Base-by-base conservation (phyloP, 768 basidiomycete genomes). In the Neoboletus brunneissimus region DNA sequence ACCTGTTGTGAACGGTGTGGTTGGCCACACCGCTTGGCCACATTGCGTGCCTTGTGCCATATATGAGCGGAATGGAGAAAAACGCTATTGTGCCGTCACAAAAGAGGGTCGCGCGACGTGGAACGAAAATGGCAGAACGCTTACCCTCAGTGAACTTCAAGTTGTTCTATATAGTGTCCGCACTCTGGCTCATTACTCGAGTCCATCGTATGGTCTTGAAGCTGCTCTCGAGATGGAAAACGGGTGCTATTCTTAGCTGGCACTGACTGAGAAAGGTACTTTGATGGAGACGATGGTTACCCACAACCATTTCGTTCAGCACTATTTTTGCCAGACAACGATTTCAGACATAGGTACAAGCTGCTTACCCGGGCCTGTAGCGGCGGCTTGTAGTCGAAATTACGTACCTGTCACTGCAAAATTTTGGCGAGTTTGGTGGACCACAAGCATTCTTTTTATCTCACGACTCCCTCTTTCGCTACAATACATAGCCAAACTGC, bases 31-130 rank as follows among this genome's bases (percentile, higher is more conserved):
- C 25, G 51, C 53, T 49, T 54, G 29, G 29, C 29, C 29, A 29
- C 29, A 29, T 49, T 27, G 45, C 53, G 48, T 54, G 53, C 67
- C 51, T 58, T 65, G 62, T 62, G 58, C 51, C 48, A 51, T 63
- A 48, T 22, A 40, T 11, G 37, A n/a, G 25, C 27, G 16, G 27
- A 55, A 66, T 53, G 50, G 49, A 32, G 38, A 23, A 34, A 35
- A 46, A 13, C 22, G 41, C 49, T 48, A 48, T 65, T 59, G 57
- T 67, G 43, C 34, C 40, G 43, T 53, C 51, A 54, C 45, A 40
- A 29, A 56, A 55, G 27, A 4, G 18, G 23, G 20, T 54, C 20
- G 44, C 25, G n/a, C n/a, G n/a, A n/a, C n/a, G n/a, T n/a, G 29
- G 45, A 40, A 35, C 18, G 34, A 35, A 37, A 43, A 53, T n/a